phyloP scores from a whole-genome alignment of 2,329 filamentous ascomycete genomes.

The Talaromyces rugulosus region DNA sequence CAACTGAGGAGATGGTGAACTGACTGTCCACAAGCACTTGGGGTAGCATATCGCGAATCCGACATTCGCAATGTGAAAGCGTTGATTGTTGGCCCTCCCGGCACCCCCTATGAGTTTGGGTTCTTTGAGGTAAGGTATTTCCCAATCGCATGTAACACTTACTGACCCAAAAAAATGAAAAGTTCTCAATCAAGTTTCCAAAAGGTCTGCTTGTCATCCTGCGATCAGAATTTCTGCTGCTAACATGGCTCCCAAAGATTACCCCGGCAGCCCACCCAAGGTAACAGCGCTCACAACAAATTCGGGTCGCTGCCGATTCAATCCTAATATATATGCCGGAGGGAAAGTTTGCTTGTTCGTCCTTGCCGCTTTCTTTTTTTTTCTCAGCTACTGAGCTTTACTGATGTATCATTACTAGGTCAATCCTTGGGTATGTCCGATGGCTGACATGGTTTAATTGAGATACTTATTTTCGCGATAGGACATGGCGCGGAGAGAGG shows the following conservation, averaged over 20 bases:
- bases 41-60: slow-evolving; percentile 79
- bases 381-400: background rate
- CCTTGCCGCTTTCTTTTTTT: slow-evolving; percentile 25
- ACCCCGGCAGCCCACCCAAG: slow-evolving; percentile 63
- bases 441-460: slow-evolving; percentile 10
- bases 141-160: background rate
- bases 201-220: slow-evolving; percentile 47
- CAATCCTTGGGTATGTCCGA: slow-evolving; percentile 70
- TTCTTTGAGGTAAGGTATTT: slow-evolving; percentile 75
- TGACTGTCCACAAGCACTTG: slow-evolving; percentile 58
- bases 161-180: slow-evolving; percentile 20
- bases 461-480: slow-evolving; percentile 34
- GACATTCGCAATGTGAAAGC: slow-evolving; percentile 86
- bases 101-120: slow-evolving; percentile 93
- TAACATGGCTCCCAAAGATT: slow-evolving; percentile 56
- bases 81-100: slow-evolving; percentile 85
- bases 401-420: slow-evolving; percentile 46
- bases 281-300: slow-evolving; percentile 79
- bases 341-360: slow-evolving; percentile 89
- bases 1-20: background rate
- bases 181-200: slow-evolving; percentile 75
- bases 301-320: slow-evolving; percentile 81
- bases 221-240: background rate
- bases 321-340: slow-evolving; percentile 89
- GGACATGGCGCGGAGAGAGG: slow-evolving; percentile 86